Base-by-base conservation (phyloP, 192 early-diverging fungal genomes). In the Paraglomus brasilianum region DNA sequence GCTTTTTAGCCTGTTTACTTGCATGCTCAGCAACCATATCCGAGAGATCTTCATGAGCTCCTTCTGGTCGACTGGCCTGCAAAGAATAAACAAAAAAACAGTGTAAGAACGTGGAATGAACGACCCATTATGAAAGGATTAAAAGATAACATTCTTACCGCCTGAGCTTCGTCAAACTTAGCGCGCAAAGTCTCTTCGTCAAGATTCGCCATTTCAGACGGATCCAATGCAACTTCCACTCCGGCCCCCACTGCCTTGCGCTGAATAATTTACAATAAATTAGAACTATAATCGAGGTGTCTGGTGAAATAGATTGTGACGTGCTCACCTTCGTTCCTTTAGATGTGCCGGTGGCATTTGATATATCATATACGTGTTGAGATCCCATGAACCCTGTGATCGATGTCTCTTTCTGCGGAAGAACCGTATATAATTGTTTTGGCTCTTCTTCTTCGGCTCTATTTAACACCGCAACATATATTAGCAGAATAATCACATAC, bases 321-420 rank as follows among this genome's bases (percentile, higher is more conserved):
- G 8, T 47, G 39, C 57, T 52, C 75, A 72, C 75, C 71, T 74
- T 80, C 66, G 79, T 79, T 24, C 84, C 78, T n/a, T 79, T 78
- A 38, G 80, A 79, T 21, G 75, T 45, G 19, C 66, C 75, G 36
- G 81, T 72, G 1, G 83, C 77, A 7, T 80, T 75, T 38, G 81
- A 74, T 21, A 98, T 70, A 68, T 95, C 91, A 70, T 98, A 98
- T 4, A 89, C 89, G 72, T 93, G 94, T 72, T 92, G 87, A 41
- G 92, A 93, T 19, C 93, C 96, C 96, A 98, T 97, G 73, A 98
- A 92, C 10, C 91, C 93, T 1, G 85, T 82, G 58, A 90, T 80
- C 44, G 77, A 72, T 10, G 82, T 78, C 47, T 89, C 81, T 42
- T 84, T 83, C 65, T 94, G 86, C 24, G 91, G 92, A 24, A 98